Base-by-base conservation (phyloP, 2,329 filamentous ascomycete species). In the Diplodia corticola region DNA sequence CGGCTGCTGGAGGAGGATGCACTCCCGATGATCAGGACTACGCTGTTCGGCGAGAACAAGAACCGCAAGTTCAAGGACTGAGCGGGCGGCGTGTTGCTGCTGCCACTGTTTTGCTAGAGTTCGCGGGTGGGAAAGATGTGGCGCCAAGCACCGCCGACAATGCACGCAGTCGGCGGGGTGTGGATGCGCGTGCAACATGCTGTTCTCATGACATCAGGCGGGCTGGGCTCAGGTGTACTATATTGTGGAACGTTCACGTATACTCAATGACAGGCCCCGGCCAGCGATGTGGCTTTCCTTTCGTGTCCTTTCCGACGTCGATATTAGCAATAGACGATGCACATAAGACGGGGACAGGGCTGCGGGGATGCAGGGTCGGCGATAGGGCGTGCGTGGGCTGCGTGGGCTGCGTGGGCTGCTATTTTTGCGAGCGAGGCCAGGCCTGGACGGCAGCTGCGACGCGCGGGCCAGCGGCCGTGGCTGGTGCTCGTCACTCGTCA, bases 31-130 rank as follows among this genome's bases (percentile, higher is more conserved):
- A 89, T 99, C 74, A 87, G 95, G 75, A 87, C 91, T 78, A 90
- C 90, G 17, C 85, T 99, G 67, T 99, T 99, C 75, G 95, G 95
- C 68, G 89, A 92, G 83, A 99, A 99, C 83, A 85, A 88, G 73
- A 97, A 98, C 86, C 89, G 95, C 79, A 96, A 90, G 82, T 99
- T 98, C 87, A 91, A 88, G 76, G 93, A 98, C 78, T 99, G 54
- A 59, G 53, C 51, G 24, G 17, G 15, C n/a, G n/a, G n/a, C n/a
- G n/a, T n/a, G n/a, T n/a, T n/a, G n/a, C n/a, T 35, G 40, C 30
- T 3, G 9, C 30, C 30, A 10, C 1, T 33, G 30, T 33, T 26
- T 22, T 35, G 5, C 30, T 40, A 20, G 40, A 26, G 6, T 50
- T 13, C 12, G 15, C 15, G 40, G 40, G 40, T 9, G 40, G 40